Conservation (phyloP, 768 basidiomycete genomes). For the Favolaschia claudopus region DNA sequence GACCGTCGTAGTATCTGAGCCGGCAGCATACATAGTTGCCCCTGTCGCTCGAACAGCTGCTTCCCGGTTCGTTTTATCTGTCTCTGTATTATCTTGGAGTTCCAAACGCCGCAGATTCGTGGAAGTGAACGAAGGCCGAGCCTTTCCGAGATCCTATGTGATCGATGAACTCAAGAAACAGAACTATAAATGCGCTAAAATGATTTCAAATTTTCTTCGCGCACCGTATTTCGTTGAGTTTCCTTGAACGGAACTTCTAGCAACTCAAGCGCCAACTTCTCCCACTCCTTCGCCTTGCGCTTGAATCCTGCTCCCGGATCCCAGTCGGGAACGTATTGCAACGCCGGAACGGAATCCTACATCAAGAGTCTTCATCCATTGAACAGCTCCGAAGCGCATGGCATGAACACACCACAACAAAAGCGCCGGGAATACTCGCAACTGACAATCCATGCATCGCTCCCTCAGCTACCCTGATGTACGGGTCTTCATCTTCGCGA, state of each 20-base stretch:
- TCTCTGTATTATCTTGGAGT: constrained; percentile 22
- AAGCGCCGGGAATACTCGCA: constrained; percentile 29
- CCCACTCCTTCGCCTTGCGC: constrained; percentile 42
- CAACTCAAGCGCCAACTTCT: constrained; percentile 40
- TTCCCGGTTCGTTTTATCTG: neutral
- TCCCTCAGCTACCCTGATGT: constrained; percentile 32
- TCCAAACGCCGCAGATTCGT: neutral
- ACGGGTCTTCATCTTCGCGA: constrained; percentile 31
- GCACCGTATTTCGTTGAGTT: constrained; percentile 44
- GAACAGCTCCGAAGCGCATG: constrained; percentile 33
- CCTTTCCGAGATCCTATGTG: constrained; percentile 12
- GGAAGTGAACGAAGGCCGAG: constrained; percentile 4
- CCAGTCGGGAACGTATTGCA: constrained; percentile 44
- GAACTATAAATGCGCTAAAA: neutral
- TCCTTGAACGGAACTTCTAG: constrained; percentile 47
- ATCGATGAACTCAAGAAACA: constrained; percentile 7
- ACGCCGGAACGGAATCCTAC: constrained; percentile 11
- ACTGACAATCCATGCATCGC: constrained; percentile 23
- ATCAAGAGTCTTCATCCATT: neutral
- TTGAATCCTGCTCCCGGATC: constrained; percentile 55
- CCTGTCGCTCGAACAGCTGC: constrained; percentile 28
- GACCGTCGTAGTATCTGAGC: constrained; percentile 49
- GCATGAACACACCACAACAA: constrained; percentile 27
- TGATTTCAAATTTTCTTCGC: no score
- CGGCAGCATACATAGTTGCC: constrained; percentile 43